Conservation (phyloP, 176 grass and related monocot species). For the barley (Hordeum vulgare) region MorexV3_pseudomolecules_assembly NC_058519.1:588634929-588635428, state of each 20-base stretch:
- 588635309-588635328: background rate
- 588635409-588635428: too few relatives aligned
- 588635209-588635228: background rate
- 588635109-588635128: background rate
- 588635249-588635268: background rate
- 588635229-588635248: background rate
- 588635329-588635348: background rate
- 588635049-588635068: too few relatives aligned
- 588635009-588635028: too few relatives aligned
- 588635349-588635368: too few relatives aligned
- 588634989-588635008: background rate
- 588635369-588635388: background rate
- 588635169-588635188: background rate
- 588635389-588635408: too few relatives aligned
- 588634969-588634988: background rate
- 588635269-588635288: background rate
- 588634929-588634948: background rate
- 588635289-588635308: background rate
- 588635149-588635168: background rate
- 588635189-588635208: background rate
- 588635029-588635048: too few relatives aligned
- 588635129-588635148: background rate
- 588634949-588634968: background rate
- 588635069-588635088: too few relatives aligned
- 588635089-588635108: too few relatives aligned